A percentile compares a stretch with the other conserved stretches of the same genome.
Evolutionary conservation across 2,329 filamentous ascomycete genomes (phyloP).

Genomic region (Fusarium cicatricum): DNA sequence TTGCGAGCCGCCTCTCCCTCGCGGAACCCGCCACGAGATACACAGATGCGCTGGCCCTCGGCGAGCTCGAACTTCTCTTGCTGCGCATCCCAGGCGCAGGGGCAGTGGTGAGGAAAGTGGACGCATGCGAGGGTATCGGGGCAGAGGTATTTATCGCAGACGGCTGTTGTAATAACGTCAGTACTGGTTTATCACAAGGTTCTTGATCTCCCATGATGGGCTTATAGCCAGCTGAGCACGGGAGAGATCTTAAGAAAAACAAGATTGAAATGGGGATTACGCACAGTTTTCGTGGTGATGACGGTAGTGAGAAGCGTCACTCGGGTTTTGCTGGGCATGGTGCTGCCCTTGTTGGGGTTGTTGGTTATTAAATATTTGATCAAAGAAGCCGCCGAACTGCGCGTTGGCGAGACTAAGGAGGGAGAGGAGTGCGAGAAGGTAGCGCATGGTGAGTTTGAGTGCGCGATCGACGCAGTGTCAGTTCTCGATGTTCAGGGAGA

Average conservation of each 20-base stretch:
- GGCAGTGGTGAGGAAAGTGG: slow-evolving; percentile 95
- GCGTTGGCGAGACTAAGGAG: slow-evolving; percentile 70
- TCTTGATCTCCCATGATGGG: background rate
- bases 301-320: slow-evolving; percentile 84
- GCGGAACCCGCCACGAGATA: slow-evolving; percentile 79
- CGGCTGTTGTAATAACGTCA: slow-evolving; percentile 59
- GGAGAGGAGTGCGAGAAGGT: slow-evolving; percentile 60
- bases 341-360: slow-evolving; percentile 48
- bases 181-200: background rate
- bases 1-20: slow-evolving; percentile 76
- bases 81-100: slow-evolving; percentile 80
- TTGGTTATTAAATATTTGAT: slow-evolving; percentile 98
- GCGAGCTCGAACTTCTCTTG: slow-evolving; percentile 81
- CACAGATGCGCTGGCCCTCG: slow-evolving; percentile 76
- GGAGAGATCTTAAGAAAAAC: background rate
- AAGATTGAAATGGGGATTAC: slow-evolving; percentile 15
- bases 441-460: slow-evolving; percentile 42
- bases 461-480: background rate
- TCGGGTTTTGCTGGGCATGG: slow-evolving; percentile 76
- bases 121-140: slow-evolving; percentile 95
- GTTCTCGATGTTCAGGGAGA: background rate
- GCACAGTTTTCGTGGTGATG: slow-evolving; percentile 73
- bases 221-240: too few species aligned
- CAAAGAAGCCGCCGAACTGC: slow-evolving; percentile 93
- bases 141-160: slow-evolving; percentile 93